phyloP scores from a whole-genome alignment of 2,329 filamentous ascomycete species.

The Tolypocladium tundrense region DNA sequence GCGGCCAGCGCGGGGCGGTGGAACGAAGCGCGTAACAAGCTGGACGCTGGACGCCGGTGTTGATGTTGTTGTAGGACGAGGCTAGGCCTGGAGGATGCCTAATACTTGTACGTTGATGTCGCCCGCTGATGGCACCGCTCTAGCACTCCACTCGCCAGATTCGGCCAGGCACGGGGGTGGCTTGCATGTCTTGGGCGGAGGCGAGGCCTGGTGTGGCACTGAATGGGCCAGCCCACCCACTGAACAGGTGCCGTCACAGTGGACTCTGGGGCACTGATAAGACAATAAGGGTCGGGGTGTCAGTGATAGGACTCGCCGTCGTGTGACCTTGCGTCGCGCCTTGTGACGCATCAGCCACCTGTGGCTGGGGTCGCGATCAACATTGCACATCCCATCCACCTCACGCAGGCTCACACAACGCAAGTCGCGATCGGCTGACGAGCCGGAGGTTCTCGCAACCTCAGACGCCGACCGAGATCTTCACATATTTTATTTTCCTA shows the following conservation, averaged over 20 bases:
- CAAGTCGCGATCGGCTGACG: neutral
- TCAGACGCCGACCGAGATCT: neutral
- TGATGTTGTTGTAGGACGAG: neutral
- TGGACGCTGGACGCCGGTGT: neutral
- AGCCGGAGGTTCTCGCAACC: neutral
- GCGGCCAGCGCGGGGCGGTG: slow-evolving; percentile 8
- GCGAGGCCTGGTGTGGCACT: neutral
- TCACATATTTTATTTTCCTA: neutral
- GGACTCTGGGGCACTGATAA: neutral
- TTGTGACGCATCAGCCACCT: neutral
- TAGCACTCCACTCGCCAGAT: neutral
- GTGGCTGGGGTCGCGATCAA: slow-evolving; percentile 1
- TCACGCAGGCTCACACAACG: neutral
- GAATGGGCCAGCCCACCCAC: neutral
- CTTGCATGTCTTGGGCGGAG: neutral
- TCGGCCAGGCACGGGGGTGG: neutral
- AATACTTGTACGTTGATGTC: neutral
- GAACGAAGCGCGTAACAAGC: neutral
- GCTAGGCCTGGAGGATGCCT: neutral
- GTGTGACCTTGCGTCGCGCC: neutral
- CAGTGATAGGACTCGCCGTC: neutral
- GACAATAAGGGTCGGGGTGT: neutral
- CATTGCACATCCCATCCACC: neutral
- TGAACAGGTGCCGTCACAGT: neutral
- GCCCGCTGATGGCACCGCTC: neutral